These are phyloP conservation scores for Suillus subaureus DNA, from an alignment of 768 basidiomycete species.

Conservation along the genomic window DNA sequence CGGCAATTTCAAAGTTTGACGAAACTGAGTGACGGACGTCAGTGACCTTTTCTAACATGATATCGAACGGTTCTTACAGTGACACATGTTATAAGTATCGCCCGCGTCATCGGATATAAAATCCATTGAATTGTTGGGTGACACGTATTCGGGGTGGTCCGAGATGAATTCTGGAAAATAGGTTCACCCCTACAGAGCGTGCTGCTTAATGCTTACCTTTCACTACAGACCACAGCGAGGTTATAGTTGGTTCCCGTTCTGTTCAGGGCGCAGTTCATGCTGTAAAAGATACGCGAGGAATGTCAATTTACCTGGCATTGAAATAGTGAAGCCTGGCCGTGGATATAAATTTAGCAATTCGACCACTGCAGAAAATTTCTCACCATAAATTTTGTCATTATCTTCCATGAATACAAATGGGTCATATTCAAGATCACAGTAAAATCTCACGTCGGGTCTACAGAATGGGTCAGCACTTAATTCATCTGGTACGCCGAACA, in stretches of 20 bases:
- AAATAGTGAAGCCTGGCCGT: slow-evolving; percentile 57
- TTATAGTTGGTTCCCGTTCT: slow-evolving; percentile 66
- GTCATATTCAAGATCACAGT: slow-evolving; percentile 50
- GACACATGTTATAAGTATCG: slow-evolving; percentile 63
- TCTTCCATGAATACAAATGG: slow-evolving; percentile 64
- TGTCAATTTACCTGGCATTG: slow-evolving; percentile 40
- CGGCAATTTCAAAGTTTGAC: slow-evolving; percentile 93
- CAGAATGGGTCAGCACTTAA: slow-evolving; percentile 2
- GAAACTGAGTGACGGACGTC: slow-evolving; percentile 57
- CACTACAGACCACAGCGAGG: slow-evolving; percentile 60
- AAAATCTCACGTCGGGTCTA: slow-evolving; percentile 55
- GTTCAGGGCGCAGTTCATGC: background rate
- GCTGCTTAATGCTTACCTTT: slow-evolving; percentile 48
- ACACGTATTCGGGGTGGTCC: slow-evolving; percentile 55
- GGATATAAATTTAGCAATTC: background rate
- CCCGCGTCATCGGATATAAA: slow-evolving; percentile 72
- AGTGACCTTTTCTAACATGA: background rate
- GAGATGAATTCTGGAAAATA: slow-evolving; percentile 55
- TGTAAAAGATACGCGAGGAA: background rate
- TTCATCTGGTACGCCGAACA: background rate
- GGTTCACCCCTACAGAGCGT: slow-evolving; percentile 36
- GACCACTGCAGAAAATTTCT: slow-evolving; percentile 4
- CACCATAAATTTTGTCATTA: slow-evolving; percentile 52
- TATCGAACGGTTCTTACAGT: slow-evolving; percentile 43
- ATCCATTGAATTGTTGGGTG: slow-evolving; percentile 57